Evolutionary conservation across 257 asterid species (phyloP), one percentile per base, ranked within the genome.

Genomic region (Catharanthus roseus): DNA sequence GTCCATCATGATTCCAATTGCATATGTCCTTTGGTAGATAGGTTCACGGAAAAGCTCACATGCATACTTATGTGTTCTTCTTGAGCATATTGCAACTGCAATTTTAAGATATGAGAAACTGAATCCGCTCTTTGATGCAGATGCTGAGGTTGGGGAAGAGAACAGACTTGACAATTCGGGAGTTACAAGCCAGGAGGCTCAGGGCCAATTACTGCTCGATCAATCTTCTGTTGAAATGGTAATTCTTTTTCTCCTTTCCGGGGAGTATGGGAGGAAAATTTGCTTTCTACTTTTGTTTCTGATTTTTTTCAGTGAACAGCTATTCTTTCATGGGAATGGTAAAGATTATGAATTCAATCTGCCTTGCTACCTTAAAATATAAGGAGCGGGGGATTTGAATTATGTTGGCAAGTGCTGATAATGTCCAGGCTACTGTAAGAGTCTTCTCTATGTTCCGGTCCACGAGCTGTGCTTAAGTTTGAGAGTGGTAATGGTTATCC

Each of bases 161-260:
- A 67, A 74, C 56, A 49, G 63, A 71, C 58, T 74, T 80, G 84
- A 77, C 67, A 45, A 74, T 68, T 77, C 79, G n/a, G 77, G 85
- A 67, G 78, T 80, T 65, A 74, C 85, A 33, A 66, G 64, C 61
- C 79, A 60, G 77, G 73, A 74, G 21, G 76, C 73, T n/a, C 79
- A 74, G 26, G 72, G 73, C 11, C 70, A 53, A 44, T 70, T 77
- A 74, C 75, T 34, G 75, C 69, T 71, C 24, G 76, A 55, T 72
- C 51, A 64, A 41, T 61, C 71, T 54, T 57, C 79, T 6, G 55
- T 56, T 50, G 75, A 68, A 53, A 29, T 21, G 79, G 82, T 80
- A 80, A 73, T 69, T 15, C 49, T 63, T 63, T 44, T 38, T 45
- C 47, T 31, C 19, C 58, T 44, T 26, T 51, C 0, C 4, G 10